Base-by-base conservation (phyloP, 305 asterid genomes). In the Fraxinus albicans region DNA sequence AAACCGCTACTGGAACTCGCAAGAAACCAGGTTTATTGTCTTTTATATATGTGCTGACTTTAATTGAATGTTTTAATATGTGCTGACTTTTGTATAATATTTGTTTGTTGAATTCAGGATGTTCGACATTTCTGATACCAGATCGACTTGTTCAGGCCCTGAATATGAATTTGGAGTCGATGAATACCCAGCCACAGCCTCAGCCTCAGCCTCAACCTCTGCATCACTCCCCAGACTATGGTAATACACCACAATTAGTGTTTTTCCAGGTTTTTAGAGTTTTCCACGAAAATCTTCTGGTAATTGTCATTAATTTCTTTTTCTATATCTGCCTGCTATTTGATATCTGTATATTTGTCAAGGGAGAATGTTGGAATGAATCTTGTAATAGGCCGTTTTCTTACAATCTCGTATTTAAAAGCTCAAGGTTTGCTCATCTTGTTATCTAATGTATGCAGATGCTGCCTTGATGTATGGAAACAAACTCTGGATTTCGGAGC, bases 101-200 rank as follows among this genome's bases (percentile, higher is more conserved):
- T 79, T 12, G 58, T 77, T 33, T 25, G 50, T 34, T 23, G 9
- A 60, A 69, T 29, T 35, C 86, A 92, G 94, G 85, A 7, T 85
- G 92, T 85, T 87, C 95, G 1, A 84, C 94, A 3, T 93, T 90
- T 31, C 73, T 89, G 50, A 76, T 93, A 17, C 96, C 97, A 1
- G 97, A 92, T 77, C 83, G 86, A 83, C 94, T 93, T 79, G 94
- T 89, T 77, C 93, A 90, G 6, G 94, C 93, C 36, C 74, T 93
- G 89, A 93, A 91, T 79, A 81, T 89, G 86, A 93, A 92, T 79
- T 82, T 91, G 2, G 90, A 86, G 2, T 69, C 89, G 8, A 44
- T 83, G 72, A 91, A 85, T 21, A 17, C 86, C 6, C 86, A 88
- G 10, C 69, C 86, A 63, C 88, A 77, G 1, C 8, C 58, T 5